Base-by-base conservation (phyloP, 176 grass and related monocot genomes). In the Bonia amplexicaulis region DNA sequence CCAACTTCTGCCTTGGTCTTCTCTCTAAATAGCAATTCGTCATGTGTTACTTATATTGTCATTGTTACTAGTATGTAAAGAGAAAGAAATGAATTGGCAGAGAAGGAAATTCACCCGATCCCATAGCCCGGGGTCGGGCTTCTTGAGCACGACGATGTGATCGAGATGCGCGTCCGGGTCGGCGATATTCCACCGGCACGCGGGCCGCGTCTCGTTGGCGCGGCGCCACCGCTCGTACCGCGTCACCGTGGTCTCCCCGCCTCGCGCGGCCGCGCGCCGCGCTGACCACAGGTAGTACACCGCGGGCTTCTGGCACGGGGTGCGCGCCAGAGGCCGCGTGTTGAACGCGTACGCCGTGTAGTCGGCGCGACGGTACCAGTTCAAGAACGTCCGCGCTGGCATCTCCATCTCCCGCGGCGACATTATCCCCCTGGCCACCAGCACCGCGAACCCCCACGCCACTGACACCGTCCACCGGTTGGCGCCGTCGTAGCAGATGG, bases 371-470 rank as follows among this genome's bases (percentile, higher is more conserved):
- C 85, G 85, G 81, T 96, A 94, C 96, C 96, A 99, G 86, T 99
- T 99, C 69, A 99, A 80, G 90, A 99, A 99, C 9, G 96, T 99
- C 65, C 96, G 71, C 46, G 93, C 81, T 47, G 96, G 96, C 90
- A 89, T 99, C 87, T 99, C 96, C 96, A 99, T 99, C 86, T 96
- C 96, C 77, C 96, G 74, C 9, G 96, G 93, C 17, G 96, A 94
- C 91, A 93, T 96, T 37, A 96, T 53, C 1, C 96, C 96, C 57
- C 88, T 82, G 9, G 92, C 71, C 76, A 99, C 85, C 57, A 85
- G 86, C 83, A 99, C 96, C 4, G 84, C 86, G 82, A 99, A 99
- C 9, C 96, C 96, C 96, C 96, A 99, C 5, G 96, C 89, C 23
- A 99, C 91, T 4, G 93, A 99, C 59, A 96, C 91, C 65, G 93